Evolutionary conservation across 306 rosid species (phyloP).

Genomic region (Cucurbita maxima): DNA sequence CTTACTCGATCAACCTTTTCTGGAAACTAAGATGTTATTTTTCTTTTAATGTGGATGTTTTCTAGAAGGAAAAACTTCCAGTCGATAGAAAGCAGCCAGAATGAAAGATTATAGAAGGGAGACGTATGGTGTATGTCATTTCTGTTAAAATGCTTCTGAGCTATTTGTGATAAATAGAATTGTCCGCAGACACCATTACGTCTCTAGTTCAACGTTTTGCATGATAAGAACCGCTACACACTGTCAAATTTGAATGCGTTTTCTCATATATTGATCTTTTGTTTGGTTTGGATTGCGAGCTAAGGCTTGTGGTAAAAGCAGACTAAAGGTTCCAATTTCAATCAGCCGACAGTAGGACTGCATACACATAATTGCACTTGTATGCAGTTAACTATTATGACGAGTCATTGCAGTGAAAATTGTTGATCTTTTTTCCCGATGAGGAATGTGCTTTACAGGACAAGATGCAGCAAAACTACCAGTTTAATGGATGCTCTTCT

Average conservation of each 20-base stretch:
- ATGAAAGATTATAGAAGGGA: neutral
- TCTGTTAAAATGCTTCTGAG: neutral
- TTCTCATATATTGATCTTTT: neutral
- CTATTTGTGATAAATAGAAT: too few species aligned
- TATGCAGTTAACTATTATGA: neutral
- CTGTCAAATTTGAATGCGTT: neutral
- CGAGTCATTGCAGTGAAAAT: neutral
- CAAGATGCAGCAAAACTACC: slow-evolving; percentile 9
- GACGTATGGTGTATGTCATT: neutral
- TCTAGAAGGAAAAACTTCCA: neutral
- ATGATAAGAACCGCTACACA: neutral
- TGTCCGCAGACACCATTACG: neutral
- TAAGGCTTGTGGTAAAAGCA: neutral
- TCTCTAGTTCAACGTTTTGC: neutral
- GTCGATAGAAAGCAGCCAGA: neutral
- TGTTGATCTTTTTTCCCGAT: slow-evolving; percentile 2
- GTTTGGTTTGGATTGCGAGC: neutral
- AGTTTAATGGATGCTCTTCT: slow-evolving; percentile 16
- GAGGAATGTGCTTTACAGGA: slow-evolving; percentile 22
- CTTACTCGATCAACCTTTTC: neutral
- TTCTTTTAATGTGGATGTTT: neutral
- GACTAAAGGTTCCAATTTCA: neutral
- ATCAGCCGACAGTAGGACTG: neutral
- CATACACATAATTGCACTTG: neutral
- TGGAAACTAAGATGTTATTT: neutral